A percentile compares a stretch with the other conserved stretches of the same genome.
These are phyloP conservation scores for Cymbopogon citratus DNA, from an alignment of 176 grass and related monocot species.

Conservation along the genomic window DNA sequence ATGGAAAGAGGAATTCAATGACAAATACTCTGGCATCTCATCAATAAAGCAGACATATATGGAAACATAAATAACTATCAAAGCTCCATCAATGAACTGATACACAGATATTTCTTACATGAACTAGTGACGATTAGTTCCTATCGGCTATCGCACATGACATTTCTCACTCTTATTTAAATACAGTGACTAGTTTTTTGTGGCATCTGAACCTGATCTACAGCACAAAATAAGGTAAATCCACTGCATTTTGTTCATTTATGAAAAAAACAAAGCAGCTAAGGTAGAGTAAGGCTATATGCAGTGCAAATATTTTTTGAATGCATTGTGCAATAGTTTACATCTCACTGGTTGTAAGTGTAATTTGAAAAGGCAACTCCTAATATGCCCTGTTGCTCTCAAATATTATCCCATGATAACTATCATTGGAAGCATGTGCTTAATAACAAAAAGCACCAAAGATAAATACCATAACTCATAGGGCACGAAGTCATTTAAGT, in stretches of 20 bases:
- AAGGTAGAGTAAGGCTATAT: not conserved
- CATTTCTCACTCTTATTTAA: not conserved
- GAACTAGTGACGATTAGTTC: not conserved
- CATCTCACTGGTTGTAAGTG: not conserved
- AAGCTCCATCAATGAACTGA: not conserved
- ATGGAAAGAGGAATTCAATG: not conserved
- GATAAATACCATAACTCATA: not conserved
- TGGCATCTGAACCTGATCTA: not conserved
- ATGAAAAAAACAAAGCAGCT: not conserved
- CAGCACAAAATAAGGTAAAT: not conserved
- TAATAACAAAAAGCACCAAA: not conserved
- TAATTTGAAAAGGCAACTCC: conserved; percentile 13
- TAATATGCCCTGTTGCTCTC: not conserved
- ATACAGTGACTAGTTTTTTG: not conserved
- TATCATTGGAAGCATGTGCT: not conserved
- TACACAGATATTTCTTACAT: not conserved
- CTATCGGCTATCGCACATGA: not conserved
- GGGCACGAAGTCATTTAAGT: not conserved
- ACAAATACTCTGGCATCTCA: conserved; percentile 6
- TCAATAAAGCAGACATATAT: not conserved
- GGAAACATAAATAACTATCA: not conserved
- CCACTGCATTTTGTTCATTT: not conserved
- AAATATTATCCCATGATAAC: not conserved
- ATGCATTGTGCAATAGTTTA: not conserved
- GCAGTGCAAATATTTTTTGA: not conserved